Percentiles rank a stretch among this genome's conserved stretches.
Evolutionary conservation across 306 rosid species (phyloP).

Genomic region (Vigna angularis): DNA sequence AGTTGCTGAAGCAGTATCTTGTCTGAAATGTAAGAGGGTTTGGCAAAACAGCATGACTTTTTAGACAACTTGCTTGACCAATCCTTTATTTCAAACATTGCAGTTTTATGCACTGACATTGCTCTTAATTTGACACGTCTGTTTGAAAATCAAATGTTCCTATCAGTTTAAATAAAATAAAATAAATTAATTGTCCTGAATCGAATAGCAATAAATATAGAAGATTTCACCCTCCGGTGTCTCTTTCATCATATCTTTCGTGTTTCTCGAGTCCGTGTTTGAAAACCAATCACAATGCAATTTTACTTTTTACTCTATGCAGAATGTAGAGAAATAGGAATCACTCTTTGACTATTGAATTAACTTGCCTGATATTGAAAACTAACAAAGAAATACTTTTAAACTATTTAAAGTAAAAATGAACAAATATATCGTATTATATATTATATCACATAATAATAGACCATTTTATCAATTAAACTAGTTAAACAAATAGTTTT

Average conservation of each 20-base stretch:
- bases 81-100: slow-evolving; percentile 48
- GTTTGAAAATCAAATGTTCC: slow-evolving; percentile 4
- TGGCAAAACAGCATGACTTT: slow-evolving; percentile 49
- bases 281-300: slow-evolving; percentile 28
- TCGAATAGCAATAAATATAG: neutral
- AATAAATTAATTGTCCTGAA: neutral
- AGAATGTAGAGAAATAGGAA: neutral
- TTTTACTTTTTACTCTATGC: neutral
- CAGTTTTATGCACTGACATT: slow-evolving; percentile 44
- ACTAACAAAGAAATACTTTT: no score
- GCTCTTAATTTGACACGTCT: slow-evolving; percentile 44
- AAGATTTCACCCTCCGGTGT: neutral
- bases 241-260: neutral
- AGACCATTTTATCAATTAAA: no score
- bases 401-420: no score
- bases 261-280: neutral
- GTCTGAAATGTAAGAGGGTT: slow-evolving; percentile 40
- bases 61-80: slow-evolving; percentile 25
- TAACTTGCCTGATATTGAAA: neutral
- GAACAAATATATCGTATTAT: no score
- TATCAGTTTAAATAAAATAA: slow-evolving; percentile 8
- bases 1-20: slow-evolving; percentile 37
- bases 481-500: neutral
- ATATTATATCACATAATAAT: no score
- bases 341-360: neutral